A percentile compares a stretch with the other conserved stretches of the same genome.
These are phyloP conservation scores for Apiotrichum sp. DNA, from an alignment of 1,284 basidiomycete species.

Conservation along the genomic window DNA sequence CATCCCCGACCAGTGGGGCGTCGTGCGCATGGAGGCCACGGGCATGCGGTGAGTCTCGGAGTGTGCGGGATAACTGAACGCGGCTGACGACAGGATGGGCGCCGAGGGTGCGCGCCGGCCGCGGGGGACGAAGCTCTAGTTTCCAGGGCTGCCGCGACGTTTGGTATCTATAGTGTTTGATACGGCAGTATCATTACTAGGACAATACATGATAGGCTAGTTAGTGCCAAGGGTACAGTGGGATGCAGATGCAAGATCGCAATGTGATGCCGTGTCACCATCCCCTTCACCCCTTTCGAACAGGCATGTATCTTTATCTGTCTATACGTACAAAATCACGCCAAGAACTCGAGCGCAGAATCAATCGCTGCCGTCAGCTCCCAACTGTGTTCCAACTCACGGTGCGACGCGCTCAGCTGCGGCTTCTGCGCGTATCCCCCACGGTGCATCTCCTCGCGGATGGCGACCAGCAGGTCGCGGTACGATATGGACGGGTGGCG, in stretches of 20 bases:
- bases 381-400: background rate
- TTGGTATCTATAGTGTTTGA: background rate
- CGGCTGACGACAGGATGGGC: conserved; percentile 9
- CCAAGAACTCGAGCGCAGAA: too few species aligned
- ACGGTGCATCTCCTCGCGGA: conserved; percentile 53
- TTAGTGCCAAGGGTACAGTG: too few species aligned
- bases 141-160: too few species aligned
- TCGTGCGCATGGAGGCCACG: background rate
- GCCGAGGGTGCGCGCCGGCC: conserved; percentile 4
- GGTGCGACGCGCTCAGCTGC: conserved; percentile 49
- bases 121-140: background rate
- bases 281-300: too few species aligned
- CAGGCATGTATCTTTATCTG: too few species aligned
- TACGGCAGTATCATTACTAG: too few species aligned
- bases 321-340: too few species aligned
- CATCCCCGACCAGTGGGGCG: conserved; percentile 3
- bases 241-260: too few species aligned
- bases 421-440: conserved; percentile 80
- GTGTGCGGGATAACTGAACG: too few species aligned
- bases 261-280: too few species aligned
- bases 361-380: too few species aligned
- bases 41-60: background rate
- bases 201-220: too few species aligned
- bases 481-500: conserved; percentile 70
- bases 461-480: conserved; percentile 63